A percentile compares a stretch with the other conserved stretches of the same genome.
phyloP scores from a whole-genome alignment of 176 grass and related monocot species.

The Aegilops bicornis region DNA sequence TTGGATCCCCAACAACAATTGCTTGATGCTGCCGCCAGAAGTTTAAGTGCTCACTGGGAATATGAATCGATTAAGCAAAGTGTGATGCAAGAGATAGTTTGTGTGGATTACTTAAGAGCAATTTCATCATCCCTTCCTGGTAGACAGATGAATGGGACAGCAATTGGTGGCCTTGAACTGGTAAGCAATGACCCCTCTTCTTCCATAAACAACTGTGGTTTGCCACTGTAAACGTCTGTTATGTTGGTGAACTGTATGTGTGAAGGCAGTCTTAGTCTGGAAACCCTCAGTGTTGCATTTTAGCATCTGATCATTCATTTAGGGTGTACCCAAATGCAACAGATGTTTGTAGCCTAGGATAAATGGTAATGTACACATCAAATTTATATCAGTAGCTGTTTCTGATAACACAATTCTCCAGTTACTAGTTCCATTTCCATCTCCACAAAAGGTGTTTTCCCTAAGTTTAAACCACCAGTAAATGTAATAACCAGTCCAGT shows the following conservation, averaged over 20 bases:
- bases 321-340: not conserved
- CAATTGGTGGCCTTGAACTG: conserved; percentile 65
- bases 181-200: conserved; percentile 37
- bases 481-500: not conserved
- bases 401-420: not conserved
- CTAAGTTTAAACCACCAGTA: not conserved
- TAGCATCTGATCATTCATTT: not conserved
- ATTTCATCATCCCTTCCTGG: conserved; percentile 44
- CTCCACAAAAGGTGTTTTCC: not conserved
- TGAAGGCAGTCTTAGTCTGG: not conserved
- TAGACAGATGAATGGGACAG: conserved; percentile 29
- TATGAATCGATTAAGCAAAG: conserved; percentile 68
- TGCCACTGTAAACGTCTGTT: not conserved
- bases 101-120: conserved; percentile 52
- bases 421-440: not conserved
- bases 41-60: conserved; percentile 73
- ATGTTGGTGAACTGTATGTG: not conserved
- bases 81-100: conserved; percentile 48
- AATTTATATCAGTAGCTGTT: not conserved
- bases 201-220: not conserved
- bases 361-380: not conserved
- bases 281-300: conserved; percentile 1
- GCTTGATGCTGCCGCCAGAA: conserved; percentile 62
- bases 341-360: conserved; percentile 11
- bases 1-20: conserved; percentile 62